phyloP scores from a whole-genome alignment of 352 stramenopile species.

The Phytophthora uliginosa region DNA sequence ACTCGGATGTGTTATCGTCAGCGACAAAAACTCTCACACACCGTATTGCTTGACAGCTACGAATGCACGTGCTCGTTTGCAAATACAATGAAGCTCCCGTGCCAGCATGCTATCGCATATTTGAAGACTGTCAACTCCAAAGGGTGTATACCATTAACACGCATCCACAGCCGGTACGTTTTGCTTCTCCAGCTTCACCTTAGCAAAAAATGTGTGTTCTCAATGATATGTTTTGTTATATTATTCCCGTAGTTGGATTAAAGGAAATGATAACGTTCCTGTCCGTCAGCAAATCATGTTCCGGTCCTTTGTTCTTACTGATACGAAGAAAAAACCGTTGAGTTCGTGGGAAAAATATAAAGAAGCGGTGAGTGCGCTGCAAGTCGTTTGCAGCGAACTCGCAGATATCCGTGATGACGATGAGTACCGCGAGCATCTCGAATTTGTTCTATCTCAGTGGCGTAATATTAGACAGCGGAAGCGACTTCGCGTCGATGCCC shows the following conservation, averaged over 20 bases:
- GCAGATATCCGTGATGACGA: slow-evolving; percentile 13
- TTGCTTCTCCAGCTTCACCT: too few relatives aligned
- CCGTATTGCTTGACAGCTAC: slow-evolving; percentile 2
- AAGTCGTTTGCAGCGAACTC: slow-evolving; percentile 13
- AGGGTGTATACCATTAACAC: not conserved
- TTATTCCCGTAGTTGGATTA: not conserved
- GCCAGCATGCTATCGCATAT: slow-evolving; percentile 33
- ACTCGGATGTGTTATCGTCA: not conserved
- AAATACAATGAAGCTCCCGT: slow-evolving; percentile 20
- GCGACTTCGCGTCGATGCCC: too few relatives aligned
- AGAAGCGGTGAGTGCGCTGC: slow-evolving; percentile 5
- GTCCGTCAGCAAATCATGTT: not conserved
- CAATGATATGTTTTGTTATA: too few relatives aligned
- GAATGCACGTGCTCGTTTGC: slow-evolving; percentile 31
- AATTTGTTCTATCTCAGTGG: slow-evolving; percentile 10
- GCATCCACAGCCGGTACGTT: not conserved
- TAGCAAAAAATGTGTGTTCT: too few relatives aligned
- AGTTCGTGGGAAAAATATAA: slow-evolving; percentile 11
- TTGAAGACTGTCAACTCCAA: slow-evolving; percentile 5
- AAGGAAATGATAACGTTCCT: not conserved
- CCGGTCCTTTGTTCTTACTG: not conserved
- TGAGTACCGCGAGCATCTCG: slow-evolving; percentile 13
- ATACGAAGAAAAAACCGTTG: not conserved
- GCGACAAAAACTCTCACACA: not conserved
- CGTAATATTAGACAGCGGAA: slow-evolving; percentile 10